phyloP scores from a whole-genome alignment of 768 basidiomycete species.

The Suillus occidentalis region DNA sequence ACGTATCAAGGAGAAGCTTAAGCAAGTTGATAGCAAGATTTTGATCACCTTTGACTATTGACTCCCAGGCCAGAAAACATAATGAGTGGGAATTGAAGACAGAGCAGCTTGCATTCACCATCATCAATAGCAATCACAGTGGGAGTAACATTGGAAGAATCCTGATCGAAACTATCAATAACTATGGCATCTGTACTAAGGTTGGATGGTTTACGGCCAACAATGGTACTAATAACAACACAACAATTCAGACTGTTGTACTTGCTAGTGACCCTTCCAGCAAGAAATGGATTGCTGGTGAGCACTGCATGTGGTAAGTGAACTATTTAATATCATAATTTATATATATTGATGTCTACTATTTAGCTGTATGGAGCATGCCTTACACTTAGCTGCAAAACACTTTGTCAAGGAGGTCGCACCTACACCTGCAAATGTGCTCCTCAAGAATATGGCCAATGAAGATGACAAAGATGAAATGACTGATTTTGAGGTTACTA shows the following conservation, averaged over 20 bases:
- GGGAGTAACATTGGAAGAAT: slow-evolving; percentile 7
- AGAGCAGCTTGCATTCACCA: slow-evolving; percentile 14
- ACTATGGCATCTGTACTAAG: too few species aligned
- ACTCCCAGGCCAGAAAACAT: too few species aligned
- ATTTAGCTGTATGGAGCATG: not conserved
- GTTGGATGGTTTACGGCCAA: too few species aligned
- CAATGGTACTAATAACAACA: too few species aligned
- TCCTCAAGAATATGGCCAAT: not conserved
- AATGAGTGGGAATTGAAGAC: slow-evolving; percentile 2
- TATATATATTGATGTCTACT: not conserved
- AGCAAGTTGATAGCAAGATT: not conserved
- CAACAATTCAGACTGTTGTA: too few species aligned
- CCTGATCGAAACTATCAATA: not conserved
- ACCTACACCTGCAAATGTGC: not conserved
- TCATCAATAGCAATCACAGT: slow-evolving; percentile 11
- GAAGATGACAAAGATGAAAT: not conserved
- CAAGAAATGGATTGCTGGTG: too few species aligned
- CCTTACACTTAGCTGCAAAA: not conserved
- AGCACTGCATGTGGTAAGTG: too few species aligned
- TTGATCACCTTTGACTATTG: slow-evolving; percentile 15
- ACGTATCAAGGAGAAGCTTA: not conserved
- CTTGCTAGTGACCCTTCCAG: too few species aligned
- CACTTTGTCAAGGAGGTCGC: not conserved
- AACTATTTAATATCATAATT: too few species aligned
- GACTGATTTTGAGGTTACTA: too few species aligned